Evolutionary conservation across 495 filamentous ascomycete genomes (phyloP), one percentile per base, ranked within the genome.

Genomic region (Talaromyces borbonicus): DNA sequence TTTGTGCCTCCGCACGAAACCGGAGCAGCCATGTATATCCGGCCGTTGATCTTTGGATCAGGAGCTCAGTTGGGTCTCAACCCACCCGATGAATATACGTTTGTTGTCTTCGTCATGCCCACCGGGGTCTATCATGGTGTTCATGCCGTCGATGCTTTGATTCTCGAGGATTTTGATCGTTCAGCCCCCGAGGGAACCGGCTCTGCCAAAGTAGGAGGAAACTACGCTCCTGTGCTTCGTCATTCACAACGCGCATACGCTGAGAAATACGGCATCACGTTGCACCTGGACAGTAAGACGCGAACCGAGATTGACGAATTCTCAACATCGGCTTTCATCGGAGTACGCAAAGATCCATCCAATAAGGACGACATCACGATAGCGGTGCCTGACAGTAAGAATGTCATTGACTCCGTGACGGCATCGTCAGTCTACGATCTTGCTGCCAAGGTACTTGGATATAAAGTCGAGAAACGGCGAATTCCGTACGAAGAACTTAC

Each of bases 81-180:
- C 48, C 84, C 89, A 23, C 86, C 87, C 0, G 86, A 95, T 38
- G 89, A 90, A 59, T 95, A 92, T 61, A 88, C 80, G 0, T 88
- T 95, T 54, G 77, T 71, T 30, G 88, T 95, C 22, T 95, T 78
- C 49, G 87, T 88, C 0, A 68, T 90, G 51, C 89, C 89, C 1
- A 87, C 84, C 4, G 87, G 88, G 2, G 89, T 94, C 5, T 95
- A 93, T 61, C 90, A 95, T 54, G 89, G 89, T 2, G 76, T 82
- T 3, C 75, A 86, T 54, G 83, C 88, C 0, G 86, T 94, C 8
- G 77, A 83, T 59, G 84, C 81, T 5, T 62, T 93, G 41, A 80
- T 95, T 40, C 65, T 95, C 18, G 84, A 87, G 52, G 72, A 79
- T 7, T 88, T 87, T 56, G 84, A 88, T 61, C 77, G 84, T 11